Evolutionary conservation across 768 basidiomycete species (phyloP), one percentile per base, ranked within the genome.

Genomic region (Rhizopogon roseolus): DNA sequence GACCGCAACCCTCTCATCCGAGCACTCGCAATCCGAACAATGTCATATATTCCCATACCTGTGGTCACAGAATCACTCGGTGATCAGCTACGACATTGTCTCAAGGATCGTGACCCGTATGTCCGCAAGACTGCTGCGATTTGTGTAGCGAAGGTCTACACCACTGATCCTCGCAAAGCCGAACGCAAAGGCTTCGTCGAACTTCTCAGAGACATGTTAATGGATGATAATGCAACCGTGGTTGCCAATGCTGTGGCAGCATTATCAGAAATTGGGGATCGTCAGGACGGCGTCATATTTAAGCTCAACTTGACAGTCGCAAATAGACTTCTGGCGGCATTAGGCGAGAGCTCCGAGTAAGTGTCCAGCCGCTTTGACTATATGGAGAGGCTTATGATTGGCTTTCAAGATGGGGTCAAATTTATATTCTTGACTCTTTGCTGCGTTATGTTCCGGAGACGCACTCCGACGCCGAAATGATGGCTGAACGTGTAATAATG

Each of bases 121-220:
- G 97, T 99, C 14, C 87, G 97, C 56, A 99, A 99, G 75, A 99
- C 97, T 4, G 94, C 96, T 17, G 95, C 96, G 1, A 94, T 98
- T 27, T 97, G 93, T 62, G 97, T 98, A 13, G 95, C 93, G 14
- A 99, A 99, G 70, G 76, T 98, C 17, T 98, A 96, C 64, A 79
- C 85, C 14, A 89, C 91, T 29, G 96, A 97, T 66, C 85, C 88
- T 28, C 79, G 88, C 55, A 82, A 86, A 62, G 89, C 93, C 22
- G 95, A 97, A 70, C 86, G 84, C 61, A 86, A 86, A 49, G 92
- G 91, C 5, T 98, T 98, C 64, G 91, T 98, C 29, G 87, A 90
- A 64, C 79, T 87, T 79, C 76, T 99, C 41, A 81, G 94, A 46
- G 95, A 98, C 64, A 81, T 98, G 51, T 83, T 99, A 75, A 79